Evolutionary conservation across 495 filamentous ascomycete species (phyloP), one percentile per base, ranked within the genome.

Genomic region (Xylaria castorea): DNA sequence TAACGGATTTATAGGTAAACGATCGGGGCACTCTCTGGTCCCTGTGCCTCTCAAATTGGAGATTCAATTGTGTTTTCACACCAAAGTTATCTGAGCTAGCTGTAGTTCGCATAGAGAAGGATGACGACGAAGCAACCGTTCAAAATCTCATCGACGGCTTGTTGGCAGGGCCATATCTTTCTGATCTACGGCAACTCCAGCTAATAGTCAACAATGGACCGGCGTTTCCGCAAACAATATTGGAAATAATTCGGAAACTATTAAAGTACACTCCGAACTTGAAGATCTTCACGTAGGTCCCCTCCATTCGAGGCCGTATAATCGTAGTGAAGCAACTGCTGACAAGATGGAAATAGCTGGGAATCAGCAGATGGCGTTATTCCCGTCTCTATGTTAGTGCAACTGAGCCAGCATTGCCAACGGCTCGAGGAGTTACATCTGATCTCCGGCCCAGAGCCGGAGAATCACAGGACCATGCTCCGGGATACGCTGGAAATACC

Each of bases 61-160:
- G 66, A 27, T 68, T 68, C 51, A 55, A 68, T 30, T 55, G 53
- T 36, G 53, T 68, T 8, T 68, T 68, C 66, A 68, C 50, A 22
- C 25, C 66, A 1, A 57, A 46, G 66, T 14, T 68, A 22, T 9
- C 36, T 1, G 66, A 68, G 36, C 51, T 30, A 12, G 25, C 58
- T 6, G 36, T 58, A 1, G 50, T 68, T 22, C 34, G 66, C 36
- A 32, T 58, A 11, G 38, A 68, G 22, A 38, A 58, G 36, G 32
- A 32, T 38, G 51, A 68, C 7, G 51, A 58, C 38, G 50, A 58
- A n/a, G 11, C 34, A 46, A 34, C 20, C 20, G 51, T 60, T 22
- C 36, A 58, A n/a, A 36, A 11, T 22, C 20, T 44, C 11, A 27
- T 58, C 22, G 51, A 58, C 36, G 36, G 51, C 22, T 30, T 68